These are phyloP conservation scores for Pestalotiopsis fici DNA, from an alignment of 2,329 filamentous ascomycete species.

Conservation along the genomic window DNA sequence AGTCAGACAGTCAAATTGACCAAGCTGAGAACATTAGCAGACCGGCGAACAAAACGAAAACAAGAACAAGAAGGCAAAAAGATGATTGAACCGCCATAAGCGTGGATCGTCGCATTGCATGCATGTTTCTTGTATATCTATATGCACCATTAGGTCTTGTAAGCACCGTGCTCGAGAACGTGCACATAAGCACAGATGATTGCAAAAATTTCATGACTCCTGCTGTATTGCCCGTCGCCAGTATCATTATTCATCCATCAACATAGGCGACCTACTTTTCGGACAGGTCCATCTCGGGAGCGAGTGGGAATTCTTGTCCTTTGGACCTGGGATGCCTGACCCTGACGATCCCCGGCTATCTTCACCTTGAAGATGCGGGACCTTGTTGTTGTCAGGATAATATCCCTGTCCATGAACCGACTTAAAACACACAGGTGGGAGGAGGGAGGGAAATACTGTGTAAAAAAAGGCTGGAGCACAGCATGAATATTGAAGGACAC, in stretches of 20 bases:
- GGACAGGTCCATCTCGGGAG: neutral
- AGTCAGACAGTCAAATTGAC: neutral
- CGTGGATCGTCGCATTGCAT: neutral
- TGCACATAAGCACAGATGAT: neutral
- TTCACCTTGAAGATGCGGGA: conserved; percentile 5
- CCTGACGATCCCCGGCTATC: conserved; percentile 7
- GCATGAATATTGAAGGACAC: conserved; percentile 12
- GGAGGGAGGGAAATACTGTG: too few species aligned
- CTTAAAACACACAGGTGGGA: conserved; percentile 7
- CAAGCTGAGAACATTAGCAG: neutral
- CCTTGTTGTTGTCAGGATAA: conserved; percentile 1
- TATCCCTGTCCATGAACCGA: conserved; percentile 13
- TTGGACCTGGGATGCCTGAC: conserved; percentile 10
- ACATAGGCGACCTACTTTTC: conserved; percentile 10
- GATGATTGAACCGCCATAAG: neutral
- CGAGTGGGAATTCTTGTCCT: too few species aligned
- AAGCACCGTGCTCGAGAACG: neutral
- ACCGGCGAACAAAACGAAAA: neutral
- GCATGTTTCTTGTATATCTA: neutral
- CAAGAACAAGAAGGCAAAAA: neutral
- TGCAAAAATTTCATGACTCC: neutral
- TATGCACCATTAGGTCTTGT: neutral
- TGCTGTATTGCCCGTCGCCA: neutral
- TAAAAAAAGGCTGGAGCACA: conserved; percentile 2
- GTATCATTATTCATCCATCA: neutral